Evolutionary conservation across 768 basidiomycete species (phyloP), one percentile per base, ranked within the genome.

Genomic region (Lactarius quietus): DNA sequence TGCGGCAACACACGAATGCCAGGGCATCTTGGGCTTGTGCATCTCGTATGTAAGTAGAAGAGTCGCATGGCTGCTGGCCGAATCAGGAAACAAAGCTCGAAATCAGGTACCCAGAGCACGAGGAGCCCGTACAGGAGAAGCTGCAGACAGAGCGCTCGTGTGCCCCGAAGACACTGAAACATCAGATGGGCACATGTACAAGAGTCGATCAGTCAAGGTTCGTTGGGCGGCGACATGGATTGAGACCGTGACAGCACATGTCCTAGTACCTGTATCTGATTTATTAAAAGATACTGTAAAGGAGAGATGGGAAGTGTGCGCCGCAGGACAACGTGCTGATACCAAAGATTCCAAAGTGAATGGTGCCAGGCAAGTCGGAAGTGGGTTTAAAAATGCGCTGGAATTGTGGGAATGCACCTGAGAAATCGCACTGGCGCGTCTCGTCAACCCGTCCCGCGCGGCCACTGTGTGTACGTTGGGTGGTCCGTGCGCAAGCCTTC

Each of bases 401-500:
- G n/a, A n/a, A n/a, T n/a, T n/a, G n/a, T n/a, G n/a, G n/a, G n/a
- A n/a, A n/a, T n/a, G n/a, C n/a, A n/a, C n/a, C n/a, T n/a, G n/a
- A n/a, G n/a, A n/a, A n/a, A n/a, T n/a, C n/a, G n/a, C n/a, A n/a
- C n/a, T n/a, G n/a, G n/a, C n/a, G n/a, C n/a, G n/a, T n/a, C n/a
- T n/a, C n/a, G n/a, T n/a, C n/a, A n/a, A n/a, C n/a, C n/a, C n/a
- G n/a, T n/a, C 33, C 33, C 33, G 33, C 33, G 33, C 33, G 33
- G 45, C 26, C 23, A 51, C 48, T 51, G 10, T 6, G 23, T 51
- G 17, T 6, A 38, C 33, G 0, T 39, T 29, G 17, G 17, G 43
- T 67, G 68, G 68, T 68, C 59, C 65, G 65, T 68, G 68, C 68
- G 65, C 68, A 18, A 12, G 3, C 14, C 15, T 20, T 4, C 12